Evolutionary conservation across 805 yeast genomes (phyloP).

Genomic region (Hemisphaericaspora nanyangensis): DNA sequence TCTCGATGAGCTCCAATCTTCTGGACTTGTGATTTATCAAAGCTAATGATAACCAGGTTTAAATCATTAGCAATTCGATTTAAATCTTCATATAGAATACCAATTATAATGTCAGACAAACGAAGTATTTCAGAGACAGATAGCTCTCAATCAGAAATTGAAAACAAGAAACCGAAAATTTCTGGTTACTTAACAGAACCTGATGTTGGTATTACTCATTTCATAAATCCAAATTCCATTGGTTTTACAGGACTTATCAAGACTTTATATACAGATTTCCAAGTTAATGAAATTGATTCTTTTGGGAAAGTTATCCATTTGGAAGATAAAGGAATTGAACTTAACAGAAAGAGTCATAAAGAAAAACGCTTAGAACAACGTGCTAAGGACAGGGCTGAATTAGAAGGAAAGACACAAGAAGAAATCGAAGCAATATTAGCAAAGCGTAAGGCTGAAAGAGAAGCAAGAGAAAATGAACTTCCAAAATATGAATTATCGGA

Average conservation of each 20-base stretch:
- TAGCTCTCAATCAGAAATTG: neutral
- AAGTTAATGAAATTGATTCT: constrained; percentile 80
- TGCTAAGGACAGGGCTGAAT: constrained; percentile 35
- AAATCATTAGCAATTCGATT: neutral
- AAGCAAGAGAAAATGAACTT: constrained; percentile 30
- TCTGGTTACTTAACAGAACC: neutral
- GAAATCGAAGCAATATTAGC: constrained; percentile 26
- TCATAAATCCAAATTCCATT: constrained; percentile 40
- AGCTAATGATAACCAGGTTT: neutral
- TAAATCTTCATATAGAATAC: neutral
- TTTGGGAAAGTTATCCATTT: constrained; percentile 73
- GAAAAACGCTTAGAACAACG: constrained; percentile 44
- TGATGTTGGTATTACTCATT: constrained; percentile 83
- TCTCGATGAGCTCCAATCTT: too few species aligned
- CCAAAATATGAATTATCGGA: constrained; percentile 43
- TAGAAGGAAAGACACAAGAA: constrained; percentile 25
- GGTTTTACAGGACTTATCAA: constrained; percentile 82
- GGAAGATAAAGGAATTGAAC: constrained; percentile 63
- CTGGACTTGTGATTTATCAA: too few species aligned
- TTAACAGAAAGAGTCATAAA: constrained; percentile 39
- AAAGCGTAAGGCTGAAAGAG: constrained; percentile 19
- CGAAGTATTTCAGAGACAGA: neutral
- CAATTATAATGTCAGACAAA: neutral
- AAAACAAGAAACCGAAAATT: neutral
- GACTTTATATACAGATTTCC: constrained; percentile 88